Conservation (phyloP, 192 early-diverging fungal species). For the Coemansia sp. region DNA sequence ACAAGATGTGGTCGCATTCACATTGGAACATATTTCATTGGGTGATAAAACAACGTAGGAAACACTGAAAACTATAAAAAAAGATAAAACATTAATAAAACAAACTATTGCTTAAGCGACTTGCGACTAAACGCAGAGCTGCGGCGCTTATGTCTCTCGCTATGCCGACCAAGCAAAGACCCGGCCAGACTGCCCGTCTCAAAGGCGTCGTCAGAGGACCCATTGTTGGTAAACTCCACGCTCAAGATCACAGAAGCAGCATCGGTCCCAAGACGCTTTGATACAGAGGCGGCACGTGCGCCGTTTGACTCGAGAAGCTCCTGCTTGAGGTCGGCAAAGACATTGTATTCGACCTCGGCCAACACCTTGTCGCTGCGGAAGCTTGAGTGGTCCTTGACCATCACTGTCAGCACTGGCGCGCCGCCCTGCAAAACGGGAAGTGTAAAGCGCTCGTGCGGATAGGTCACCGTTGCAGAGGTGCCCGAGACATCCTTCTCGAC, state of each 20-base stretch:
- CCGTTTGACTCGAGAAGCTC: constrained; percentile 25
- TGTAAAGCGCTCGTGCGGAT: constrained; percentile 22
- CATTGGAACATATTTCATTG: too few relatives aligned
- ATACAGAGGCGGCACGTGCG: neutral
- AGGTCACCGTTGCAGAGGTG: constrained; percentile 8
- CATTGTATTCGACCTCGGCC: constrained; percentile 21
- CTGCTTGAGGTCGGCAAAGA: constrained; percentile 34
- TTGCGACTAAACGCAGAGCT: constrained; percentile 46
- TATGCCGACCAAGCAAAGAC: constrained; percentile 13
- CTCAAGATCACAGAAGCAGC: constrained; percentile 8
- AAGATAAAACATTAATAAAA: neutral
- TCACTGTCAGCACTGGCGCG: constrained; percentile 17
- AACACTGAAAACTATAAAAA: neutral
- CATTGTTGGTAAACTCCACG: constrained; percentile 23
- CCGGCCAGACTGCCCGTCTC: constrained; percentile 33
- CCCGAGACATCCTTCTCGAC: constrained; percentile 32
- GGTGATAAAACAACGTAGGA: too few relatives aligned
- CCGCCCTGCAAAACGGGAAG: constrained; percentile 46
- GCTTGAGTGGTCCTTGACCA: constrained; percentile 46
- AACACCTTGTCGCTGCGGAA: constrained; percentile 48
- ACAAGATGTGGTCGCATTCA: too few relatives aligned
- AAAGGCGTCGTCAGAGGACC: constrained; percentile 5
- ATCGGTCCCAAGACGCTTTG: constrained; percentile 12
- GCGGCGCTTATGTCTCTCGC: constrained; percentile 35
- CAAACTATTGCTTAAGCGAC: constrained; percentile 16